Evolutionary conservation across 352 stramenopile genomes (phyloP).

Genomic region (Thalassiosira livingstoniorum): DNA sequence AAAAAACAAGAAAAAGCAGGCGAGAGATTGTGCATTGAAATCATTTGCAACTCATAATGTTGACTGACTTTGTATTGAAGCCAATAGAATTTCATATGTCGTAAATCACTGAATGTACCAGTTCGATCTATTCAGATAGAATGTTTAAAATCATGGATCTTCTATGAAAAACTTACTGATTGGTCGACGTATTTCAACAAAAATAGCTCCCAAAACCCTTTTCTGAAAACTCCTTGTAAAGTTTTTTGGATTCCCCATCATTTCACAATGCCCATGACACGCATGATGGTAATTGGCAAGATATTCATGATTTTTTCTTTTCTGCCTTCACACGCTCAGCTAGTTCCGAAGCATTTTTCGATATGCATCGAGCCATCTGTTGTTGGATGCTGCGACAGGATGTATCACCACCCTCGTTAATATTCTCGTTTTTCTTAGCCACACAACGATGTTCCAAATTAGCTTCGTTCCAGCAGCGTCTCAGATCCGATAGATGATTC

Average conservation of each 20-base stretch:
- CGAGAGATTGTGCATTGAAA: slow-evolving; percentile 36
- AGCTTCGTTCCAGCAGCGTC: slow-evolving; percentile 55
- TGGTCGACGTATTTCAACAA: too few relatives aligned
- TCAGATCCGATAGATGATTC: slow-evolving; percentile 60
- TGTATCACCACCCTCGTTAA: slow-evolving; percentile 26
- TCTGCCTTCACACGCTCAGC: slow-evolving; percentile 23
- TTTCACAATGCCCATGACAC: too few relatives aligned
- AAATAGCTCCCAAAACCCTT: too few relatives aligned
- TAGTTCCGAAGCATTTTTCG: slow-evolving; percentile 57
- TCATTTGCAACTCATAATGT: slow-evolving; percentile 19
- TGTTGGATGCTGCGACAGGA: slow-evolving; percentile 64
- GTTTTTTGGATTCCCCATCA: too few relatives aligned
- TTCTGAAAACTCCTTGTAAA: too few relatives aligned
- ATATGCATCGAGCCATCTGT: slow-evolving; percentile 60
- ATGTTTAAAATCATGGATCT: too few relatives aligned
- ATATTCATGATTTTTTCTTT: slow-evolving; percentile 19
- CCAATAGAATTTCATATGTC: too few relatives aligned
- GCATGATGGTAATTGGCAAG: too few relatives aligned
- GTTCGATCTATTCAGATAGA: too few relatives aligned
- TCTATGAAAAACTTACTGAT: too few relatives aligned
- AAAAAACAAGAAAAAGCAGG: slow-evolving; percentile 65
- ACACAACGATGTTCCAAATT: slow-evolving; percentile 6
- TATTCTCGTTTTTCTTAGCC: slow-evolving; percentile 25
- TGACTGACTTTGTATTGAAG: too few relatives aligned
- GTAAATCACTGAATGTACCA: too few relatives aligned